Evolutionary conservation across 2,329 filamentous ascomycete genomes (phyloP), one percentile per base, ranked within the genome.

Genomic region (Pyrenophora seminiperda): DNA sequence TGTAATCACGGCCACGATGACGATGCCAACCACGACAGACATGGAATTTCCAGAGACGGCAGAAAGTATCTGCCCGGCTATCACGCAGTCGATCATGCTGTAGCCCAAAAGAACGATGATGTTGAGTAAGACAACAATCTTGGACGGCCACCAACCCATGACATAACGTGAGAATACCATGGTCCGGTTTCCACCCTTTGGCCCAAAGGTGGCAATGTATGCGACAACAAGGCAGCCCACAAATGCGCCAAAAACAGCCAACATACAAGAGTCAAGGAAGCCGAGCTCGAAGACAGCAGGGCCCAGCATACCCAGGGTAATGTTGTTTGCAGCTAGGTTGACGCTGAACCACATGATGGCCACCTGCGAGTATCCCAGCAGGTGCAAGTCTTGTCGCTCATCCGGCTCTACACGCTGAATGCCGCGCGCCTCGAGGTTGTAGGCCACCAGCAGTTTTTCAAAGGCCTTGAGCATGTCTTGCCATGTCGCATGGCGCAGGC

Each of bases 11-110:
- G 83, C 82, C 10, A 84, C 80, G 37, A 88, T 81, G 32, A 89
- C 76, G 56, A 89, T 88, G 59, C 86, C 86, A 1, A 88, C 86
- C 27, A 83, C 79, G 15, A 88, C 79, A 2, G 82, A 83, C 71
- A 88, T 78, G 53, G 74, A 78, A n/a, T 80, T 78, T 1, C 75
- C 70, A 10, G 82, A 84, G 3, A 89, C 83, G 1, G 86, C 86
- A 4, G 83, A 86, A 2, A 90, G 73, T 19, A 88, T 87, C 63
- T 89, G 86, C 0, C 87, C 87, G 2, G 83, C 83, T 13, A 89
- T 78, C 5, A 89, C 84, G 27, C 81, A 83, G 66, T 86, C 82
- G 51, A 89, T 83, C 65, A 87, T 73, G 14, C 77, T 76, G 58
- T 87, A 87, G 7, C 84, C 84, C 2, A 86, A 74, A 62, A 87